Percentiles rank a stretch among this genome's conserved stretches.
Evolutionary conservation across 768 basidiomycete genomes (phyloP).

Genomic region (Trametes cingulata): DNA sequence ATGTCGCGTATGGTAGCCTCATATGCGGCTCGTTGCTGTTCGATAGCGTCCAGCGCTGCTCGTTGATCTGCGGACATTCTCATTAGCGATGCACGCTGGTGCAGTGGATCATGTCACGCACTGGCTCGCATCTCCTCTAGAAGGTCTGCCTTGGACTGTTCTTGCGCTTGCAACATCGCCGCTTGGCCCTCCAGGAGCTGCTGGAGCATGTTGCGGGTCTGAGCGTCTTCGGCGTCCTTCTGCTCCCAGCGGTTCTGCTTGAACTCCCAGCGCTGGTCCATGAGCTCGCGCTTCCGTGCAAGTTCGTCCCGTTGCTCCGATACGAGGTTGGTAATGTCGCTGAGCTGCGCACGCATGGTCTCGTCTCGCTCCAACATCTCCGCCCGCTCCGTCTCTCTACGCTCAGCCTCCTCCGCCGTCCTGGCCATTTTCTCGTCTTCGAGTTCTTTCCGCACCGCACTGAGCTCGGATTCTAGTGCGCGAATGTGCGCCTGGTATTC

Average conservation of each 20-base stretch:
- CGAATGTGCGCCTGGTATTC: constrained; percentile 27
- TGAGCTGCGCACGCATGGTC: constrained; percentile 57
- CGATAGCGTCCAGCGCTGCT: constrained; percentile 18
- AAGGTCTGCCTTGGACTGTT: constrained; percentile 53
- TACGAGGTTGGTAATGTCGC: constrained; percentile 71
- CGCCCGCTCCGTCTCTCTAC: constrained; percentile 57
- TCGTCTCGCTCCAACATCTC: constrained; percentile 64
- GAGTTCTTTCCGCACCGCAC: constrained; percentile 43
- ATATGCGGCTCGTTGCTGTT: constrained; percentile 15
- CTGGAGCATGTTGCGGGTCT: constrained; percentile 61
- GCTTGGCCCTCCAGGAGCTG: constrained; percentile 59
- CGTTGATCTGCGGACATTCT: constrained; percentile 19
- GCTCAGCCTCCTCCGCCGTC: constrained; percentile 59
- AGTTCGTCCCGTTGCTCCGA: constrained; percentile 64
- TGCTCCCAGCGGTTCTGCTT: constrained; percentile 58
- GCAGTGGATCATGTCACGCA: constrained; percentile 35
- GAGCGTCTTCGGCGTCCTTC: constrained; percentile 58
- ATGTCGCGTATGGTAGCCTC: constrained; percentile 23
- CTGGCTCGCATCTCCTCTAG: constrained; percentile 44
- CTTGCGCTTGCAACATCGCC: constrained; percentile 60
- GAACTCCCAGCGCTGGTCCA: constrained; percentile 64
- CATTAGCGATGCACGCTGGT: not conserved
- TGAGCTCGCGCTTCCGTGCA: constrained; percentile 57
- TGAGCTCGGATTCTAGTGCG: constrained; percentile 28
- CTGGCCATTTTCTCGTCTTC: constrained; percentile 63